Conservation (phyloP, 495 filamentous ascomycete species). For the Neohortaea acidophila region DNA sequence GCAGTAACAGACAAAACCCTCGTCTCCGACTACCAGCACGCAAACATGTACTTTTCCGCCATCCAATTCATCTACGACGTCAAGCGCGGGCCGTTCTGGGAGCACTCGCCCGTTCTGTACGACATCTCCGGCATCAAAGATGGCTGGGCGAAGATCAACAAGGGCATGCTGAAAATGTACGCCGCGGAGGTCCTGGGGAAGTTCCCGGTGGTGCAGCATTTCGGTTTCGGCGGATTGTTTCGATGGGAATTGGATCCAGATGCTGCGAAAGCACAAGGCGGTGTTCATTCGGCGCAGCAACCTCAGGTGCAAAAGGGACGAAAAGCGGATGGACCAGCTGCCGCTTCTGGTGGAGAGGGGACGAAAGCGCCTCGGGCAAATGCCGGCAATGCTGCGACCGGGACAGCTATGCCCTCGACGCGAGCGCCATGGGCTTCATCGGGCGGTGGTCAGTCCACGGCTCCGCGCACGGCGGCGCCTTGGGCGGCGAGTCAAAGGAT, state of each 20-base stretch:
- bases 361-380: constrained; percentile 23
- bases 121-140: constrained; percentile 81
- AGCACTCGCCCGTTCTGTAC: constrained; percentile 87
- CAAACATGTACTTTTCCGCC: constrained; percentile 95
- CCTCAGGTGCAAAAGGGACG: constrained; percentile 26
- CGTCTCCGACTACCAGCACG: constrained; percentile 52
- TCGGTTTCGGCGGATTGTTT: constrained; percentile 64
- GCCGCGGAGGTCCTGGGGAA: constrained; percentile 54
- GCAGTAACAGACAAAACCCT: constrained; percentile 48
- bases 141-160: constrained; percentile 98
- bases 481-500: constrained; percentile 25
- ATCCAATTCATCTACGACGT: constrained; percentile 97
- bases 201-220: constrained; percentile 58
- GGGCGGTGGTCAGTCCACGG: background rate
- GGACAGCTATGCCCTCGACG: background rate
- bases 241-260: constrained; percentile 63
- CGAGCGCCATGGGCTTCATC: constrained; percentile 38
- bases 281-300: constrained; percentile 45
- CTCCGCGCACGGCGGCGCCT: constrained; percentile 29
- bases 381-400: background rate
- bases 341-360: constrained; percentile 12
- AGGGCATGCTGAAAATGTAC: constrained; percentile 70
- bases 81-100: constrained; percentile 95
- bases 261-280: constrained; percentile 30
- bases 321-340: background rate